A percentile compares a stretch with the other conserved stretches of the same genome.
These are phyloP conservation scores for Tothia fuscella DNA, from an alignment of 2,329 filamentous ascomycete species.

Conservation along the genomic window DNA sequence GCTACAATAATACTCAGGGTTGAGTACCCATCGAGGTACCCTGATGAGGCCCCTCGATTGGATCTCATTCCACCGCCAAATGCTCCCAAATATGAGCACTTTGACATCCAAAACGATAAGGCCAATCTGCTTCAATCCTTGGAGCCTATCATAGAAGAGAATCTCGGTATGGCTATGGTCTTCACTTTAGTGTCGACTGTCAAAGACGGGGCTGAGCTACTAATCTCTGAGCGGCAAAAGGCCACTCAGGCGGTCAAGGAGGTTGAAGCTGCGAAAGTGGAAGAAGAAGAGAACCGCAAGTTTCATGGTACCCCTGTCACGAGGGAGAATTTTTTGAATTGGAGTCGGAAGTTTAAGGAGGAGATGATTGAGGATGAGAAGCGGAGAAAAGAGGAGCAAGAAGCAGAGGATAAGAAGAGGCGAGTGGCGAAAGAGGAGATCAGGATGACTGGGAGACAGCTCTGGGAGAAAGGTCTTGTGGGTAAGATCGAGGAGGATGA, in stretches of 20 bases:
- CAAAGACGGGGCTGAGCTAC: constrained; percentile 81
- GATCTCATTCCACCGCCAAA: constrained; percentile 68
- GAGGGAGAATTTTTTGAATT: constrained; percentile 71
- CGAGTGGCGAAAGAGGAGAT: constrained; percentile 52
- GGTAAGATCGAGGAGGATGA: constrained; percentile 57
- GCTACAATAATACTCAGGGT: constrained; percentile 71
- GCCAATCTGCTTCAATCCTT: constrained; percentile 58
- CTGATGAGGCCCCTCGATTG: constrained; percentile 72
- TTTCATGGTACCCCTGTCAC: constrained; percentile 88
- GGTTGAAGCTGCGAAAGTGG: constrained; percentile 46
- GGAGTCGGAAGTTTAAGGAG: constrained; percentile 63
- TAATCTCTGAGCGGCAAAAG: constrained; percentile 63
- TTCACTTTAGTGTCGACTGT: constrained; percentile 80
- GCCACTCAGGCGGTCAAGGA: constrained; percentile 45
- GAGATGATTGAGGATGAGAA: constrained; percentile 68
- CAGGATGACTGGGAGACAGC: constrained; percentile 54
- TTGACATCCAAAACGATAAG: constrained; percentile 75
- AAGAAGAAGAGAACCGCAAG: constrained; percentile 91
- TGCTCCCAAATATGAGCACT: constrained; percentile 54
- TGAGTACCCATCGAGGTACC: constrained; percentile 80
- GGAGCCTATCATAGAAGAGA: constrained; percentile 71
- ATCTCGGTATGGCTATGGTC: constrained; percentile 93
- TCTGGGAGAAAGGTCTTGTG: constrained; percentile 38
- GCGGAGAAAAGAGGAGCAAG: constrained; percentile 47
- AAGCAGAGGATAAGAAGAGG: constrained; percentile 53